A percentile compares a stretch with the other conserved stretches of the same genome.
Evolutionary conservation across 192 early-diverging fungal species (phyloP).

Genomic region (Dissophora globulifera): DNA sequence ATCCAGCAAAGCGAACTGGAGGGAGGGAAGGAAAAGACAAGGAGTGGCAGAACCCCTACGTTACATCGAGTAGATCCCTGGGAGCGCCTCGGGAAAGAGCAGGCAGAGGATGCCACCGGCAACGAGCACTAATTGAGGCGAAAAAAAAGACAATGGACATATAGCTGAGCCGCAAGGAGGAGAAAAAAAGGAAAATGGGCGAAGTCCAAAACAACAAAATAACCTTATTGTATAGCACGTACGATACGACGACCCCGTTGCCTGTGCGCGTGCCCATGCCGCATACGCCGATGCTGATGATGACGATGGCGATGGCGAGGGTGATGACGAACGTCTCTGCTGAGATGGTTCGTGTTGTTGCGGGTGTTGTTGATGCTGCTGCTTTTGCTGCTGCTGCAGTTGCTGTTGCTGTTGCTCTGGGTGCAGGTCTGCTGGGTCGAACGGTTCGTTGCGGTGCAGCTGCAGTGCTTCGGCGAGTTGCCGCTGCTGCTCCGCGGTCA

Average conservation of each 20-base stretch:
- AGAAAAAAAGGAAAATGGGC: slow-evolving; percentile 4
- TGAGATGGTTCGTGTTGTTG: not conserved
- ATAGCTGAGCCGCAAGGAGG: not conserved
- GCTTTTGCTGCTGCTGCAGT: slow-evolving; percentile 9
- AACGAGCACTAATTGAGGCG: slow-evolving; percentile 12
- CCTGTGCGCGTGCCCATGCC: slow-evolving; percentile 43
- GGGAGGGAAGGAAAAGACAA: not conserved
- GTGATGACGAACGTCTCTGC: not conserved
- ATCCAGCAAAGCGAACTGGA: no score
- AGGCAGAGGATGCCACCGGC: slow-evolving; percentile 20
- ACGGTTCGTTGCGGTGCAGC: slow-evolving; percentile 1
- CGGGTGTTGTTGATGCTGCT: not conserved
- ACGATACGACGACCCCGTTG: slow-evolving; percentile 27
- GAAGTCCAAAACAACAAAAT: slow-evolving; percentile 7
- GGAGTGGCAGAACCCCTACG: not conserved
- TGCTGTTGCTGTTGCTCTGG: not conserved
- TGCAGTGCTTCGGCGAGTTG: not conserved
- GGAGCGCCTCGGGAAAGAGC: slow-evolving; percentile 11
- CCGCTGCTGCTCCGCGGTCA: not conserved
- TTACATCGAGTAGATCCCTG: slow-evolving; percentile 37
- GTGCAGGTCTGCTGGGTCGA: not conserved
- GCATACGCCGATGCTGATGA: slow-evolving; percentile 17
- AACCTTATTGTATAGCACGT: slow-evolving; percentile 3
- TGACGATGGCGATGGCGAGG: slow-evolving; percentile 4
- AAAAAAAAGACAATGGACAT: not conserved